Conservation (phyloP, 805 yeast genomes). For the Yarrowia divulgata region DNA sequence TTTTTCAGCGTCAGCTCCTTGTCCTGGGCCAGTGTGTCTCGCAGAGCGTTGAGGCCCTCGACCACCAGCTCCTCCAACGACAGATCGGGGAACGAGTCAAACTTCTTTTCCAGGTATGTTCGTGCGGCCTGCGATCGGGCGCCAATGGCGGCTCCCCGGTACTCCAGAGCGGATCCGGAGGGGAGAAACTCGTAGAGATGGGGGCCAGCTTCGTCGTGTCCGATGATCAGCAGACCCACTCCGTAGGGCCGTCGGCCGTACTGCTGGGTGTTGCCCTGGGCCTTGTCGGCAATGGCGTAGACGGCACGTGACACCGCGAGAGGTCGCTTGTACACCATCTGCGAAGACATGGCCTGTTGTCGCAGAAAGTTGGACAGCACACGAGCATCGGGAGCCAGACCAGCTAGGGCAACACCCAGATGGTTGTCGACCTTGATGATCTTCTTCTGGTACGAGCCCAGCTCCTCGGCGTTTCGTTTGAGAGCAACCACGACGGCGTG, state of each 20-base stretch:
- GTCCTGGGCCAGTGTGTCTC: conserved; percentile 94
- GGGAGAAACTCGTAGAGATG: conserved; percentile 96
- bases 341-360: conserved; percentile 88
- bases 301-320: conserved; percentile 85
- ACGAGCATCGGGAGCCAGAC: conserved; percentile 97
- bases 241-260: conserved; percentile 98
- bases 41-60: conserved; percentile 86
- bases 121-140: conserved; percentile 99
- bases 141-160: conserved; percentile 94
- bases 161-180: conserved; percentile 90
- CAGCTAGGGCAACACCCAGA: conserved; percentile 94
- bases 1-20: conserved; percentile 84
- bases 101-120: conserved; percentile 89
- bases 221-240: conserved; percentile 89
- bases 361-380: conserved; percentile 88
- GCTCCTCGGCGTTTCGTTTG: conserved; percentile 95
- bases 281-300: conserved; percentile 88
- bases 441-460: conserved; percentile 96
- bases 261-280: conserved; percentile 94
- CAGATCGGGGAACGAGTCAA: conserved; percentile 68
- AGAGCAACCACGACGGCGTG: conserved; percentile 93
- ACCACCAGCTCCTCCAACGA: conserved; percentile 76
- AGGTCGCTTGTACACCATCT: conserved; percentile 84
- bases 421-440: conserved; percentile 91
- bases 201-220: conserved; percentile 92